Evolutionary conservation across 179 eudicot species (phyloP), one percentile per base, ranked within the genome.

Genomic region (Actinidia polygama): DNA sequence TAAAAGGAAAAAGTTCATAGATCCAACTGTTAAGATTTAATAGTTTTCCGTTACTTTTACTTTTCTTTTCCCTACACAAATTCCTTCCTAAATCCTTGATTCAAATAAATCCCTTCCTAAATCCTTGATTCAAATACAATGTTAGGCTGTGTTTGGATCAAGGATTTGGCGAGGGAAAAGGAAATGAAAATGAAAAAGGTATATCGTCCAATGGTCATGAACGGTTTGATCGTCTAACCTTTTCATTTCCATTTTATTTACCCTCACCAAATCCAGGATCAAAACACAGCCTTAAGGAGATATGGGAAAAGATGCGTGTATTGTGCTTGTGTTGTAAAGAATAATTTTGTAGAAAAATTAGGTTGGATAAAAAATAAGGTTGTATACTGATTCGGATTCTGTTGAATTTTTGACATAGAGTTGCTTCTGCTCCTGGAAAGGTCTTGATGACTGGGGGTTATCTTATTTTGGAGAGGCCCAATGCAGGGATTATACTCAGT

Each of bases 391-490:
- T 57, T 72, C 49, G 55, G 47, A 61, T 71, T 54, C 14, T 64
- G 76, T 77, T 44, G 44, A 1, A 18, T 69, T 79, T 73, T 72
- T 71, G 10, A 21, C 1, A 19, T 75, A 96, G 99, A 72, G 90
- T 97, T 90, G 97, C 97, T 79, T 97, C 99, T 80, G 98, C 98
- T 87, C 98, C 99, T 82, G 99, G 99, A 63, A 96, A 97, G 87
- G 99, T 97, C 79, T 88, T 97, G 91, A 92, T 97, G 88, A 93
- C 98, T 6, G 98, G 99, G 57, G 99, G 99, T 54, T 97, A 97
- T 84, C 95, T 97, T 80, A 86, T 97, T 79, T 74, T 97, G 87
- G 98, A 97, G 93, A 93, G 98, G 88, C 98, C 98, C 12, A 95
- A 97, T 89, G 95, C 95, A 5, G 99, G 99, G 68, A 86, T 95